phyloP scores from a whole-genome alignment of 257 asterid genomes.

The Buddleja alternifolia region DNA sequence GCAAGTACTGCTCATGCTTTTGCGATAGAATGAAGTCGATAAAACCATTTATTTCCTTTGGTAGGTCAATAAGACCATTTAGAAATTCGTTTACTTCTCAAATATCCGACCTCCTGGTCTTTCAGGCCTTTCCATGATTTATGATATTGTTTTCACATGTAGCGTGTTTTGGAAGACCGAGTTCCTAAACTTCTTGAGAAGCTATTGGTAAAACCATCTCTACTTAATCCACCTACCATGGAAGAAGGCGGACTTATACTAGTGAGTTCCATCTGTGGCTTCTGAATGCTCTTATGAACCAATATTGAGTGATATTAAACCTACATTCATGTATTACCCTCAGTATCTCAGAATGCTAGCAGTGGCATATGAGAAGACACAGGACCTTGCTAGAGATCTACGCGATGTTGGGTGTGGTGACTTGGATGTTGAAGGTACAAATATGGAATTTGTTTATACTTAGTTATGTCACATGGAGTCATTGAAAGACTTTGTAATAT shows the following conservation, averaged over 20 bases:
- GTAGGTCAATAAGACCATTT: background rate
- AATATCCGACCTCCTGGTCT: background rate
- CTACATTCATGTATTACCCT: conserved; percentile 29
- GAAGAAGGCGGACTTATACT: conserved; percentile 96
- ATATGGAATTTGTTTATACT: conserved; percentile 11
- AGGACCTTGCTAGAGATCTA: conserved; percentile 85
- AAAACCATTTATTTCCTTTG: background rate
- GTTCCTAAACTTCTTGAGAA: conserved; percentile 93
- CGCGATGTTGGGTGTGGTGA: conserved; percentile 94
- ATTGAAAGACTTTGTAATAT: conserved; percentile 19
- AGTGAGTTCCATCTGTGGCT: conserved; percentile 52
- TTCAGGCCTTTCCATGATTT: background rate
- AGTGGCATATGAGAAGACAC: conserved; percentile 95
- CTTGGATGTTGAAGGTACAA: conserved; percentile 92
- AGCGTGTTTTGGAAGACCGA: conserved; percentile 98
- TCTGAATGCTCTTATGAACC: conserved; percentile 15
- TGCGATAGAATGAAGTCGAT: conserved; percentile 4
- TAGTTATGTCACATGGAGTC: conserved; percentile 6
- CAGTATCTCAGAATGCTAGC: conserved; percentile 97
- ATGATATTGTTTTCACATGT: conserved; percentile 30
- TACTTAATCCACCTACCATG: conserved; percentile 85
- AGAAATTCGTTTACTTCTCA: background rate
- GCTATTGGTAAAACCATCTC: conserved; percentile 84
- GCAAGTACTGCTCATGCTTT: background rate
- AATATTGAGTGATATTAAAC: conserved; percentile 30